Evolutionary conservation across 2,329 filamentous ascomycete species (phyloP).

Genomic region (Diaporthe helianthi): DNA sequence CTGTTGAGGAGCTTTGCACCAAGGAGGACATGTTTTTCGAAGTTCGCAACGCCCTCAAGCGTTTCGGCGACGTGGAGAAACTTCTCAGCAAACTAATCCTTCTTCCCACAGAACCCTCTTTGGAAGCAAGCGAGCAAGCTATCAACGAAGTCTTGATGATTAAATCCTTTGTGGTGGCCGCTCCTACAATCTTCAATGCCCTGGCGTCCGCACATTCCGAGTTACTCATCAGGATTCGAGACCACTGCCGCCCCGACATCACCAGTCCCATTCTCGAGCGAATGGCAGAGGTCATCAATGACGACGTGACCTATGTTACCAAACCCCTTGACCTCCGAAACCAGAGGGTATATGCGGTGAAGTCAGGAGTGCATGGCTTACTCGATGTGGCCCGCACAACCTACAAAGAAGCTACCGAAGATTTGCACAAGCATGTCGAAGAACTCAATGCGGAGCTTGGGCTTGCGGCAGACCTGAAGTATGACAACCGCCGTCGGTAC

Average conservation of each 20-base stretch:
- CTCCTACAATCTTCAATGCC: constrained; percentile 72
- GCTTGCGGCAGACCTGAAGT: constrained; percentile 72
- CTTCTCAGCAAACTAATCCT: constrained; percentile 83
- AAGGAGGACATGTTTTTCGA: constrained; percentile 87
- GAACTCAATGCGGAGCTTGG: constrained; percentile 71
- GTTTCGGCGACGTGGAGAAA: constrained; percentile 80
- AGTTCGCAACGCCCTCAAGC: constrained; percentile 75
- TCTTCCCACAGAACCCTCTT: constrained; percentile 69
- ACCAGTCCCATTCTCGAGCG: constrained; percentile 66
- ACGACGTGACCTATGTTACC: constrained; percentile 79
- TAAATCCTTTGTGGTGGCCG: constrained; percentile 78
- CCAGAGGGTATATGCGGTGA: constrained; percentile 60
- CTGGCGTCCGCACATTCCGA: constrained; percentile 68
- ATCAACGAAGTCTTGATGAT: constrained; percentile 88
- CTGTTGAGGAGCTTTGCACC: constrained; percentile 79
- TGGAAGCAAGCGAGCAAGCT: constrained; percentile 77
- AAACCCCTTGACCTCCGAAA: constrained; percentile 86
- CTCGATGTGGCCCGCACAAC: constrained; percentile 88
- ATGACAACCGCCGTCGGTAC: constrained; percentile 79
- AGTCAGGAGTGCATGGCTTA: constrained; percentile 82
- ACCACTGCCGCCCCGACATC: constrained; percentile 71
- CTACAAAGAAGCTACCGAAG: constrained; percentile 86
- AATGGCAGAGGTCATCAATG: constrained; percentile 77
- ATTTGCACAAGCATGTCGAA: constrained; percentile 62
- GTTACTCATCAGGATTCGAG: constrained; percentile 71